Conservation (phyloP, 352 stramenopile genomes). For the Phytopythium vexans region DNA sequence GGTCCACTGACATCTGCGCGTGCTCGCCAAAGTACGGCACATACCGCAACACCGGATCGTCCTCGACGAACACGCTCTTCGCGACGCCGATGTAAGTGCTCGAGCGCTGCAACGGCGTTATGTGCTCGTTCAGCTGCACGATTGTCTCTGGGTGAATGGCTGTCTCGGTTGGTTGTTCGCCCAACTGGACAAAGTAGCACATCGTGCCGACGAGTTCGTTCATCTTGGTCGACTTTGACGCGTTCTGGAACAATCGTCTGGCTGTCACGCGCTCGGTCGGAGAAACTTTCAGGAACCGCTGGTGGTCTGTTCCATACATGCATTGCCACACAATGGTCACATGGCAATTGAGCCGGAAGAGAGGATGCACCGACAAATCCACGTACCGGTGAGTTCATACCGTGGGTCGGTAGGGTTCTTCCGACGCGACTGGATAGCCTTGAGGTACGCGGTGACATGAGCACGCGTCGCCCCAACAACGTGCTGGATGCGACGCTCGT, state of each 20-base stretch:
- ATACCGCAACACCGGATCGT: constrained; percentile 84
- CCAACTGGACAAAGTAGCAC: constrained; percentile 28
- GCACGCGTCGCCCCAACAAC: constrained; percentile 29
- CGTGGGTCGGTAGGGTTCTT: constrained; percentile 21
- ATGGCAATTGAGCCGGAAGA: too few species aligned
- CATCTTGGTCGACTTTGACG: constrained; percentile 8
- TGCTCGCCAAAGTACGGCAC: constrained; percentile 89
- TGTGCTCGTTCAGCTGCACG: constrained; percentile 37
- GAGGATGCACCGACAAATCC: too few species aligned
- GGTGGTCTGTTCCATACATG: constrained; percentile 13
- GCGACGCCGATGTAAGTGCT: constrained; percentile 71
- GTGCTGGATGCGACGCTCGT: constrained; percentile 32
- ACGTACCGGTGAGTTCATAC: constrained; percentile 33
- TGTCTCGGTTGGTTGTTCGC: constrained; percentile 8
- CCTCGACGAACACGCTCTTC: constrained; percentile 71
- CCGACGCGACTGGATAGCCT: constrained; percentile 16
- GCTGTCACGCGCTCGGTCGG: constrained; percentile 30
- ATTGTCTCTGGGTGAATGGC: constrained; percentile 52
- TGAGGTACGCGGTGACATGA: constrained; percentile 22
- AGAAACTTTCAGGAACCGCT: constrained; percentile 18
- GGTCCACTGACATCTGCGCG: constrained; percentile 47
- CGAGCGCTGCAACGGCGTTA: constrained; percentile 41
- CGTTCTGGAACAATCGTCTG: constrained; percentile 18
- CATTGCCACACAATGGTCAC: too few species aligned
- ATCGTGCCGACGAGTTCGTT: constrained; percentile 42